A percentile compares a stretch with the other conserved stretches of the same genome.
phyloP scores from a whole-genome alignment of 441 rosid species.

The Jatropha podagrica region DNA sequence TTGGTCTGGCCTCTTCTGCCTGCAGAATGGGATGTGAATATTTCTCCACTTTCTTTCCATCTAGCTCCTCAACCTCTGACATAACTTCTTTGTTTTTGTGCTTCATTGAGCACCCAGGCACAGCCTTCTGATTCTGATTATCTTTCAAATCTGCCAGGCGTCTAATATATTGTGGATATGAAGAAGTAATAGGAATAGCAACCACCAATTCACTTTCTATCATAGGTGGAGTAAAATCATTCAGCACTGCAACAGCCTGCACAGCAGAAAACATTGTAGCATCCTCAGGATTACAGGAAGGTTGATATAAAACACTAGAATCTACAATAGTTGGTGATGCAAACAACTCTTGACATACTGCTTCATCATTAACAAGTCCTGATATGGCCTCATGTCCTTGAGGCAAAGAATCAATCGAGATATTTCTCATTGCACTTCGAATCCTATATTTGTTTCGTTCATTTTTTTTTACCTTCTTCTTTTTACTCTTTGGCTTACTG shows the following conservation, averaged over 20 bases:
- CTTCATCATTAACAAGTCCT: slow-evolving; percentile 12
- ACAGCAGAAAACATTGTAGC: neutral
- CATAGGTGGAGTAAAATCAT: neutral
- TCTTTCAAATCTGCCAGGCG: neutral
- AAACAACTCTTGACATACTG: neutral
- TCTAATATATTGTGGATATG: slow-evolving; percentile 6
- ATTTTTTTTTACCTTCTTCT: slow-evolving; percentile 9
- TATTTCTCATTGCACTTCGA: slow-evolving; percentile 8
- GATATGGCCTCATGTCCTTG: slow-evolving; percentile 6
- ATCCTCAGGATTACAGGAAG: slow-evolving; percentile 2
- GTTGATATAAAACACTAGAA: neutral
- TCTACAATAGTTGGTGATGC: slow-evolving; percentile 9
- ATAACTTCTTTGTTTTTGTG: slow-evolving; percentile 9
- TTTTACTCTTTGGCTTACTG: neutral
- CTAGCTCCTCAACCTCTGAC: neutral
- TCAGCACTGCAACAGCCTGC: slow-evolving; percentile 11
- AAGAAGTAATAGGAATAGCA: slow-evolving; percentile 9
- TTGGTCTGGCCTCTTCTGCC: neutral
- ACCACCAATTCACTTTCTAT: slow-evolving; percentile 2
- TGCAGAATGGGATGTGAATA: slow-evolving; percentile 7
- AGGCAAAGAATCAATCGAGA: neutral
- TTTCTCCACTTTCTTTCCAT: slow-evolving; percentile 21
- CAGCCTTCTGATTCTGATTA: slow-evolving; percentile 2
- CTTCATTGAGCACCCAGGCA: slow-evolving; percentile 16
- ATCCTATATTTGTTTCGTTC: slow-evolving; percentile 9